Evolutionary conservation across 2,329 filamentous ascomycete genomes (phyloP).

Genomic region (Akanthomyces uredinophilus): DNA sequence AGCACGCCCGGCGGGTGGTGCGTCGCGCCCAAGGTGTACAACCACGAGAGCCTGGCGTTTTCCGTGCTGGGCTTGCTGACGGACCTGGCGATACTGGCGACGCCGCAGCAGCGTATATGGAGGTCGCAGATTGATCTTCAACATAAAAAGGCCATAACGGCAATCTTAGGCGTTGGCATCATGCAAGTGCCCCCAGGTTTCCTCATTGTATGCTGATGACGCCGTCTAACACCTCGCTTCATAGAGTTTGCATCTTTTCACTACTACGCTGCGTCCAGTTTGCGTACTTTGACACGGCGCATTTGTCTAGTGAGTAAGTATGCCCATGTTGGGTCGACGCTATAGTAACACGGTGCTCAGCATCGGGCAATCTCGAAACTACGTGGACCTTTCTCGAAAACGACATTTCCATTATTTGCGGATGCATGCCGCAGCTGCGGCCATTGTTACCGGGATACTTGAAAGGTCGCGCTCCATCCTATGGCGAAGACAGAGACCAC

Average conservation of each 20-base stretch:
- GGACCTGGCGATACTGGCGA: slow-evolving; percentile 10
- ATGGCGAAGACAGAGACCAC: not conserved
- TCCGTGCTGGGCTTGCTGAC: slow-evolving; percentile 2
- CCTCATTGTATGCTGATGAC: too few relatives aligned
- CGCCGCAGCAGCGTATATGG: slow-evolving; percentile 5
- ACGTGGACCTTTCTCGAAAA: slow-evolving; percentile 14
- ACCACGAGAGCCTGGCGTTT: slow-evolving; percentile 12
- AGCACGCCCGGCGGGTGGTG: slow-evolving; percentile 11
- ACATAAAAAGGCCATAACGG: slow-evolving; percentile 9
- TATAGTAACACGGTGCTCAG: not conserved
- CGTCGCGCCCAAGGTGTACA: not conserved
- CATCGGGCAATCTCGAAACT: slow-evolving; percentile 11
- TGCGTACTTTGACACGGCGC: slow-evolving; percentile 13
- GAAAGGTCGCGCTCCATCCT: not conserved
- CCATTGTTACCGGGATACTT: slow-evolving; percentile 1
- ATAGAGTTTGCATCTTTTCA: slow-evolving; percentile 11
- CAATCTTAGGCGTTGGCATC: slow-evolving; percentile 6
- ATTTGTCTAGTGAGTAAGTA: slow-evolving; percentile 9
- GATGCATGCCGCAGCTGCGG: slow-evolving; percentile 13
- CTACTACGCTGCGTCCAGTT: slow-evolving; percentile 13
- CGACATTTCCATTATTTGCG: slow-evolving; percentile 10
- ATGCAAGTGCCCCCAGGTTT: not conserved
- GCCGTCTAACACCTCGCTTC: too few relatives aligned
- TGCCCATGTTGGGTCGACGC: too few relatives aligned
- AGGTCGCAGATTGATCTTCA: slow-evolving; percentile 3